Percentiles rank a stretch among this genome's conserved stretches.
Conservation (phyloP, 345 rosid species). For the Aquilaria yunnanensis region DNA sequence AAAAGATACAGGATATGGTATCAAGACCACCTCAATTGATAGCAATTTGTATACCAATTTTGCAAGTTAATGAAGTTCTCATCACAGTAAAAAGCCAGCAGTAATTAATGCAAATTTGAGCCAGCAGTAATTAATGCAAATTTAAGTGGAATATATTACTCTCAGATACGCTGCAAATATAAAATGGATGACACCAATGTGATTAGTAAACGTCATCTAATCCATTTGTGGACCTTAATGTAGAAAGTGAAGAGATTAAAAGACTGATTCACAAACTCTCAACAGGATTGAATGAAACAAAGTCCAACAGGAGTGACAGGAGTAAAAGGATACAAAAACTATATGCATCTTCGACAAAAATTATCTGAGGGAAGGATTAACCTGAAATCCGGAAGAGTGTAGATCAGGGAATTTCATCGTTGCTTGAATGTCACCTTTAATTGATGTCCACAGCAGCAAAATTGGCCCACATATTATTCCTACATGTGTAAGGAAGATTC, state of each 20-base stretch:
- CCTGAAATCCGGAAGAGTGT: conserved; percentile 54
- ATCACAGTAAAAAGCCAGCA: too few relatives aligned
- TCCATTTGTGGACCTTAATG: too few relatives aligned
- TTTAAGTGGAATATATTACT: too few relatives aligned
- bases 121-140: too few relatives aligned
- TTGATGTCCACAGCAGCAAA: conserved; percentile 49
- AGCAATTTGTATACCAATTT: too few relatives aligned
- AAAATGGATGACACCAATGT: too few relatives aligned
- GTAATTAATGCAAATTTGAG: too few relatives aligned
- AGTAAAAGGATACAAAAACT: neutral
- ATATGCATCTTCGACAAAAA: neutral
- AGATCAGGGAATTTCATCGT: conserved; percentile 46
- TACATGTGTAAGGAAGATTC: conserved; percentile 13
- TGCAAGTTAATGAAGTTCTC: too few relatives aligned
- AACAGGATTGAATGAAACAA: neutral
- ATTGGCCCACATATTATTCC: conserved; percentile 49
- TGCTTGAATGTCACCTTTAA: conserved; percentile 48
- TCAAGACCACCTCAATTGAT: too few relatives aligned
- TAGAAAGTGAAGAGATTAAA: neutral
- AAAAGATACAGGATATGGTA: too few relatives aligned
- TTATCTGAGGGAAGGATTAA: conserved; percentile 15
- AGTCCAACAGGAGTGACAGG: neutral
- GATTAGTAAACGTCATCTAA: too few relatives aligned
- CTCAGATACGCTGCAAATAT: too few relatives aligned
- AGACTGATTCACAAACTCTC: conserved; percentile 4